These are phyloP conservation scores for Amanita thiersii DNA, from an alignment of 768 basidiomycete species.

Conservation along the genomic window DNA sequence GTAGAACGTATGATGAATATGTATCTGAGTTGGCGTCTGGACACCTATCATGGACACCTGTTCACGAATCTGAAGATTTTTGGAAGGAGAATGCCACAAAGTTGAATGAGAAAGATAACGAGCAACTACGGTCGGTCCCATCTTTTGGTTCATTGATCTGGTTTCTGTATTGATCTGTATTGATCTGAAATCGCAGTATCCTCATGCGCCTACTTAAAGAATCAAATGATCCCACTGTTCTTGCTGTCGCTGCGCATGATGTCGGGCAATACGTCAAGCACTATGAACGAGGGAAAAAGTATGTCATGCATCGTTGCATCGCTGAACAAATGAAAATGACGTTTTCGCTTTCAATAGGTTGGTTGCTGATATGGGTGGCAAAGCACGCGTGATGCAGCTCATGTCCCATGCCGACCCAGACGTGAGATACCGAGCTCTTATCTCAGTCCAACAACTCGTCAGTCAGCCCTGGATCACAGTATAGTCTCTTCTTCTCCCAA, in stretches of 20 bases:
- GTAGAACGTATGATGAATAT: slow-evolving; percentile 94
- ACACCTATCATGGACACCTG: slow-evolving; percentile 91
- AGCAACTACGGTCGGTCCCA: slow-evolving; percentile 67
- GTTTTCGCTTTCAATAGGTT: slow-evolving; percentile 33
- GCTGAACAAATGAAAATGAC: slow-evolving; percentile 4
- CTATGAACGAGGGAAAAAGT: slow-evolving; percentile 91
- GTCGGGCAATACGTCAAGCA: slow-evolving; percentile 91
- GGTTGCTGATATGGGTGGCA: slow-evolving; percentile 80
- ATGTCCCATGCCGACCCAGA: slow-evolving; percentile 86
- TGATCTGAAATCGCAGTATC: slow-evolving; percentile 1
- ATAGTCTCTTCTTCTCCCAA: no score
- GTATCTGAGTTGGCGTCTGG: slow-evolving; percentile 84
- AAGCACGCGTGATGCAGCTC: slow-evolving; percentile 82
- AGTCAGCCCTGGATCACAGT: slow-evolving; percentile 78
- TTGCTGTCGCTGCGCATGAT: slow-evolving; percentile 91
- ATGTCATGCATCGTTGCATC: slow-evolving; percentile 18
- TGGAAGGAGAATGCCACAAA: slow-evolving; percentile 93
- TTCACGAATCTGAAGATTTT: slow-evolving; percentile 94
- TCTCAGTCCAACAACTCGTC: slow-evolving; percentile 87
- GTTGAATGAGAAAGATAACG: slow-evolving; percentile 77
- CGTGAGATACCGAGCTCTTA: slow-evolving; percentile 85
- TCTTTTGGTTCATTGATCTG: background rate
- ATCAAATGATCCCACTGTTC: slow-evolving; percentile 65
- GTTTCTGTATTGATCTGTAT: background rate
- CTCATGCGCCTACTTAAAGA: slow-evolving; percentile 63